Conservation (phyloP, 495 filamentous ascomycete genomes). For the Aspergillus asperescens region DNA sequence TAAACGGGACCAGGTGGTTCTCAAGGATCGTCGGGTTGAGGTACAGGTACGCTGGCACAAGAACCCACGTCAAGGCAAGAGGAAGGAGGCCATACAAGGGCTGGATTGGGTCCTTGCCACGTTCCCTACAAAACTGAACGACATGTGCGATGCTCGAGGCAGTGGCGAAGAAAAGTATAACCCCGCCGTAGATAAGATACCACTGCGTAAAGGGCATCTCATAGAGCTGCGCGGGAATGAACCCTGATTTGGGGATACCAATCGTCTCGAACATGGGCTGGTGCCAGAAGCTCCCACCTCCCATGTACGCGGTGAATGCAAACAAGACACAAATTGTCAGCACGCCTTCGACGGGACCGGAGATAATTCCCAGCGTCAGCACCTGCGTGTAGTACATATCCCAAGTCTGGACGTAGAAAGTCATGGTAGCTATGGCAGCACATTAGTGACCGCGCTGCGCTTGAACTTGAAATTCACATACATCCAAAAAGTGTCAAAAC, state of each 20-base stretch:
- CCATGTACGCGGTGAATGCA: conserved; percentile 75
- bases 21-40: conserved; percentile 79
- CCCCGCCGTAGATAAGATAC: conserved; percentile 85
- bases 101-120: conserved; percentile 59
- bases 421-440: conserved; percentile 58
- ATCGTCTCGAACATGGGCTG: conserved; percentile 68
- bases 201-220: conserved; percentile 79
- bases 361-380: conserved; percentile 84
- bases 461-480: conserved; percentile 31
- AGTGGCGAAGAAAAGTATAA: conserved; percentile 82
- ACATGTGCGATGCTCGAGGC: conserved; percentile 68
- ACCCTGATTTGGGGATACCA: conserved; percentile 57
- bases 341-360: conserved; percentile 92
- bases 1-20: conserved; percentile 79
- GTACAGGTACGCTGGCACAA: conserved; percentile 71
- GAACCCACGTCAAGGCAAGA: conserved; percentile 66
- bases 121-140: conserved; percentile 67
- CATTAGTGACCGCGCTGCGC: conserved; percentile 17
- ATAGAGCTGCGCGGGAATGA: conserved; percentile 66
- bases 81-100: conserved; percentile 79
- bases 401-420: conserved; percentile 98
- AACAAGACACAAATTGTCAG: conserved; percentile 79
- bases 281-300: conserved; percentile 90
- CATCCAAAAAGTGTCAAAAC: conserved; percentile 78
- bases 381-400: conserved; percentile 98